A percentile compares a stretch with the other conserved stretches of the same genome.
phyloP scores from a whole-genome alignment of 176 grass and related monocot genomes.

The Ensete glaucum region DNA sequence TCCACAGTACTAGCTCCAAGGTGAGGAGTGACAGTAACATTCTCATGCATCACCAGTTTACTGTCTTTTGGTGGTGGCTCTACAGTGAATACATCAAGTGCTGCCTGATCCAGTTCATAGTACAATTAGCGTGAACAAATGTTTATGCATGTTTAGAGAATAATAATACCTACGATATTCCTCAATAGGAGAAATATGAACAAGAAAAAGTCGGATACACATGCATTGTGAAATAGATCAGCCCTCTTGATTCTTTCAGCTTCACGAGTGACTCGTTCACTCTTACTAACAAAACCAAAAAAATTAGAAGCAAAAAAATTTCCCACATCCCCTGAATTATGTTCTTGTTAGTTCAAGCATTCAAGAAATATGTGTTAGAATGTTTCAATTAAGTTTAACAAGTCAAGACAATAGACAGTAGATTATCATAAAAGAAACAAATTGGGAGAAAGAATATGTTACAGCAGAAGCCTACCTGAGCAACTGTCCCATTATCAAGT shows the following conservation, averaged over 20 bases:
- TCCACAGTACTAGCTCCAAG: constrained; percentile 20
- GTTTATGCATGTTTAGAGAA: background rate
- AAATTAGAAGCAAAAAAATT: too few relatives aligned
- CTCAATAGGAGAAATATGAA: too few relatives aligned
- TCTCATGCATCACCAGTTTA: constrained; percentile 13
- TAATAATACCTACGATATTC: too few relatives aligned
- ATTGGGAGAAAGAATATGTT: background rate
- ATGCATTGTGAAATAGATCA: too few relatives aligned
- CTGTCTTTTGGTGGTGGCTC: constrained; percentile 9
- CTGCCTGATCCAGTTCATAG: constrained; percentile 9
- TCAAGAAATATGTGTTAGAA: background rate
- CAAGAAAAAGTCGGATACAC: too few relatives aligned
- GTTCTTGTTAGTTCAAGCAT: background rate
- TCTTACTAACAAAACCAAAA: too few relatives aligned
- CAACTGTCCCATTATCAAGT: constrained; percentile 4
- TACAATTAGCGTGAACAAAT: background rate
- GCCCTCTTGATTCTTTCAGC: too few relatives aligned
- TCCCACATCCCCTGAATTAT: too few relatives aligned
- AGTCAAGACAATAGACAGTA: background rate
- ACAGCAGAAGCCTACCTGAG: background rate
- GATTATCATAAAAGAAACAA: background rate
- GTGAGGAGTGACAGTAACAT: constrained; percentile 8
- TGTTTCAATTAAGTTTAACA: background rate
- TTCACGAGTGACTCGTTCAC: too few relatives aligned
- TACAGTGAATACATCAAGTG: constrained; percentile 13